phyloP scores from a whole-genome alignment of 2,329 filamentous ascomycete species.

The Aspergillus flavus region DNA sequence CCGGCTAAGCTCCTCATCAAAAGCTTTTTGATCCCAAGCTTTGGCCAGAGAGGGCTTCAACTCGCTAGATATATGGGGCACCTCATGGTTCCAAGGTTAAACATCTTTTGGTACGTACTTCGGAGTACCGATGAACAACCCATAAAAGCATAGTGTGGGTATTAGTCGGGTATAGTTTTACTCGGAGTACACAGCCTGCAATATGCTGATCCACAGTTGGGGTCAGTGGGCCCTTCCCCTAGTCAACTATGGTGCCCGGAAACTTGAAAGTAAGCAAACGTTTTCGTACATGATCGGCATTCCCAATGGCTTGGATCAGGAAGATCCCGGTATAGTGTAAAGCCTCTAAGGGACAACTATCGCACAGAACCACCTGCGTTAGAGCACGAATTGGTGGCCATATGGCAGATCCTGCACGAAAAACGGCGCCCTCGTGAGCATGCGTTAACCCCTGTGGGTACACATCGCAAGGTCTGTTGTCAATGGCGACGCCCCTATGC shows the following conservation, averaged over 20 bases:
- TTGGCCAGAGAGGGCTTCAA: neutral
- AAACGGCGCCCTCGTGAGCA: neutral
- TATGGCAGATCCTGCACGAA: neutral
- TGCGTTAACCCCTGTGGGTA: neutral
- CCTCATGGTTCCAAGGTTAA: neutral
- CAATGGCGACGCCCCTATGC: neutral
- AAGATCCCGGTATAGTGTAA: neutral
- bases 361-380: neutral
- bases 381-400: neutral
- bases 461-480: neutral
- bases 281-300: neutral
- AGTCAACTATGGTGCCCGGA: neutral
- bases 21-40: conserved; percentile 3
- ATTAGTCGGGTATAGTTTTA: neutral
- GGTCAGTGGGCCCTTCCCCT: neutral
- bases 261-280: neutral
- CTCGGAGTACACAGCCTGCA: neutral
- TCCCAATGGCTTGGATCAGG: neutral
- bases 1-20: neutral
- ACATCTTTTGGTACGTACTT: neutral
- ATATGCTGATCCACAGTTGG: neutral
- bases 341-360: neutral
- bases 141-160: neutral
- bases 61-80: conserved; percentile 8
- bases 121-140: neutral